Base-by-base conservation (phyloP, 179 eudicot species). In the Beta macrorhiza region DNA sequence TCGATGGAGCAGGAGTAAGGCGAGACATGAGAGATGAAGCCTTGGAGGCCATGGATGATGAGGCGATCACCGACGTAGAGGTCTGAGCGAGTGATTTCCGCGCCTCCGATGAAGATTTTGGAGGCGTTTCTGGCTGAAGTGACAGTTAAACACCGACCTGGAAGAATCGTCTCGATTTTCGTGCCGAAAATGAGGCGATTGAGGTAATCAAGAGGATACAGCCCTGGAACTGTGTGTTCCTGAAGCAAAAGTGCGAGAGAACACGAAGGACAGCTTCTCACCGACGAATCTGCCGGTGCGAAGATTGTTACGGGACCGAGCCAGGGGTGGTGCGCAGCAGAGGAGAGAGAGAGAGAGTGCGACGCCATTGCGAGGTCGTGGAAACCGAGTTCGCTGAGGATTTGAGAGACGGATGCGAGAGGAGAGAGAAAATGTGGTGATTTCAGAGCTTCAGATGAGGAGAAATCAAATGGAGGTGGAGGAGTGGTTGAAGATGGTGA, bases 1-100 rank as follows among this genome's bases (percentile, higher is more conserved):
- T 91, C 93, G 25, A 88, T 81, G 13, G 91, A 82, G 83, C 95
- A 93, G 3, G 97, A 93, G 74, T 86, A 87, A 51, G 92, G 95
- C 1, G 95, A 93, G 83, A 93, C 92, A 57, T 91, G 97, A 65
- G 95, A 83, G 65, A 93, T 61, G 81, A 81, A 93, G 75, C 97
- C 97, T 77, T 87, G 91, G 42, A 93, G 62, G 55, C 93, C 95
- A 78, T 93, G 97, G 59, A 93, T 80, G 53, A 90, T 82, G 56
- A 93, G 72, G 51, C 84, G 84, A 7, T 91, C 88, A 59, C 87
- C 82, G 75, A 85, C 76, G 85, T 83, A 91, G 67, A 88, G 76
- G 65, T 93, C 89, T 0, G 97, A 95, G 0, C 80, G 83, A 8
- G 95, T 87, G 81, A 93, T 80, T 72, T 89, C 89, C 0, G 89